Base-by-base conservation (phyloP, 1,284 basidiomycete genomes). In the Apiotrichum sp. region DNA sequence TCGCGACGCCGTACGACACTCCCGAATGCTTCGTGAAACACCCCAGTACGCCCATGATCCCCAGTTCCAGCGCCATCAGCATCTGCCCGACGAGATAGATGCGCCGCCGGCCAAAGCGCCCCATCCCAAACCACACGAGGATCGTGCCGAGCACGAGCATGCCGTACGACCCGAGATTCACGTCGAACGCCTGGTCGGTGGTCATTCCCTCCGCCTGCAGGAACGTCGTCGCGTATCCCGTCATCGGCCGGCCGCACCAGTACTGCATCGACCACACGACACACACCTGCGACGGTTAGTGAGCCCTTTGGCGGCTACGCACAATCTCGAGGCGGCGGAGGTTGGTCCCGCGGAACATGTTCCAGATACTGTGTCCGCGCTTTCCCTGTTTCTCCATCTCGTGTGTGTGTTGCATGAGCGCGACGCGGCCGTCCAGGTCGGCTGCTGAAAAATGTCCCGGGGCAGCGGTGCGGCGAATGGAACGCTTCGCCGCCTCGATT, bases 291-390 rank as follows among this genome's bases (percentile, higher is more conserved):
- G n/a, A 22, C 22, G 22, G 22, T 22, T 22, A 22, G 22, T 22
- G 22, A 22, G 22, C 22, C 22, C 22, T 22, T 22, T 22, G 22
- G 22, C 22, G 22, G 22, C 22, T 22, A 22, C 22, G 22, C 50
- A 52, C 34, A 32, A 49, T 49, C 31, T 76, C 74, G 32, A 73
- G 73, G 35, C 74, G 64, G 22, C 74, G 66, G 4, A 66, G 61
- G 56, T 76, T 63, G 44, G 63, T 58, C 5, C 73, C 76, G 49
- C 68, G 67, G 75, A 80, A 79, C 67, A 78, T 80, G 62, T 80
- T 77, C 22, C 66, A 55, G 65, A 78, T 79, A 14, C 64, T 66
- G 3, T 70, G 40, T 1, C 69, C 66, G 6, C 52, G 46, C 14
- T 68, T 70, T 45, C 69, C 59, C 39, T 69, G 61, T 9, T 61